Evolutionary conservation across 208 protist species (phyloP), one percentile per base, ranked within the genome.

Genomic region (Crithidia thermophila): DNA sequence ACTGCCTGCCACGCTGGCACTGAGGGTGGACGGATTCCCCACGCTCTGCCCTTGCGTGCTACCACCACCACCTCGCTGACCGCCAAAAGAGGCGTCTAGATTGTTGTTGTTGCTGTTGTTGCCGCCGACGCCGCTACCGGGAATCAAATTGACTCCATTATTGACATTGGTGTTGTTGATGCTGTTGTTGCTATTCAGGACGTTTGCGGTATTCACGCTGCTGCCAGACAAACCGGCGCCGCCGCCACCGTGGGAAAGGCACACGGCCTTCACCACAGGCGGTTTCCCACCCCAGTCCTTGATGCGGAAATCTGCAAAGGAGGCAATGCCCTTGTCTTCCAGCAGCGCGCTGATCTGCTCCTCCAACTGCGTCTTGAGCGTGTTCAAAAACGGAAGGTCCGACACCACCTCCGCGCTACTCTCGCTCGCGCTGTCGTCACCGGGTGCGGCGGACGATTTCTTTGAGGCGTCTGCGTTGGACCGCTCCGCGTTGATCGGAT

Each of bases 281-380:
- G 82, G 83, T 23, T 71, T 80, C 9, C 74, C 70, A 5, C 90
- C 90, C 56, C 92, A 64, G 18, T 85, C 85, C 34, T 82, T 62
- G 23, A 95, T 67, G 27, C 73, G 79, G n/a, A 87, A 88, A 28
- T 84, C 76, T 0, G 85, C 82, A 42, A 80, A 88, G 23, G 81
- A 75, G 14, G 90, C 87, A 36, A 95, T 79, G 34, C 90, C 90
- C 28, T 87, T 81, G 66, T 95, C 90, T 52, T 95, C 87, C 33
- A 95, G 73, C 28, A 80, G 11, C n/a, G 87, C 90, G 37, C 82
- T 85, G 37, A 95, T 76, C 21, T 83, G 79, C 62, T 91, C 89
- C 63, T 95, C 89, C 30, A 92, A 28, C 25, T 78, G 74, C 11
- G 46, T 62, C 42, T 85, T 78, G 1, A 88, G 60, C 9, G 58